Evolutionary conservation across 2,329 filamentous ascomycete genomes (phyloP).

Genomic region (Cercospora beticola): DNA sequence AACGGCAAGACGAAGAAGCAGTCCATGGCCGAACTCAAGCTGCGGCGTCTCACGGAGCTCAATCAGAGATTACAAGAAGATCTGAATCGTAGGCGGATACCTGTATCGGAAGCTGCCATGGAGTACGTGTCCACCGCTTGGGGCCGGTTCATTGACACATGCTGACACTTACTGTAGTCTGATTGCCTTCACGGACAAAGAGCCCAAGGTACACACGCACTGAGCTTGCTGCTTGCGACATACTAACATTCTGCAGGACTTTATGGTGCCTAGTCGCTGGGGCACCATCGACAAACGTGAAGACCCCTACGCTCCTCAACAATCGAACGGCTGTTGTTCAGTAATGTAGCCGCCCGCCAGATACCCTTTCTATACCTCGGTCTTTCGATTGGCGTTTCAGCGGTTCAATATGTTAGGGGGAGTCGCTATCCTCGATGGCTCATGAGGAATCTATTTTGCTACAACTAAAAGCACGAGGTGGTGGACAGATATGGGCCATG

Average conservation of each 20-base stretch:
- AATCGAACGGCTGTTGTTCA: slow-evolving; percentile 86
- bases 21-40: slow-evolving; percentile 97
- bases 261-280: slow-evolving; percentile 98
- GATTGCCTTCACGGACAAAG: slow-evolving; percentile 94
- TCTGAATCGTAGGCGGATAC: slow-evolving; percentile 90
- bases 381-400: slow-evolving; percentile 29
- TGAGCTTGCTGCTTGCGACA: neutral
- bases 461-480: slow-evolving; percentile 11
- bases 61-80: slow-evolving; percentile 96
- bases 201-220: slow-evolving; percentile 59
- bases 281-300: slow-evolving; percentile 90
- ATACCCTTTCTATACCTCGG: slow-evolving; percentile 16
- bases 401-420: slow-evolving; percentile 18
- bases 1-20: slow-evolving; percentile 90
- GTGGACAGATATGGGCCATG: slow-evolving; percentile 9
- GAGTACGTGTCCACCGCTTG: slow-evolving; percentile 43
- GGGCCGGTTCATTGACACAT: neutral
- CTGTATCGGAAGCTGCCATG: slow-evolving; percentile 83
- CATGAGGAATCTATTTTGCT: slow-evolving; percentile 11
- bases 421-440: slow-evolving; percentile 6
- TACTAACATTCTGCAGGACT: slow-evolving; percentile 56
- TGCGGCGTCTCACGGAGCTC: slow-evolving; percentile 91
- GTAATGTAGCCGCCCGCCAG: slow-evolving; percentile 68
- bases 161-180: slow-evolving; percentile 60
- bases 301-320: slow-evolving; percentile 97